phyloP scores from a whole-genome alignment of 192 early-diverging fungal genomes.

The Jimgerdemannia lactiflua region DNA sequence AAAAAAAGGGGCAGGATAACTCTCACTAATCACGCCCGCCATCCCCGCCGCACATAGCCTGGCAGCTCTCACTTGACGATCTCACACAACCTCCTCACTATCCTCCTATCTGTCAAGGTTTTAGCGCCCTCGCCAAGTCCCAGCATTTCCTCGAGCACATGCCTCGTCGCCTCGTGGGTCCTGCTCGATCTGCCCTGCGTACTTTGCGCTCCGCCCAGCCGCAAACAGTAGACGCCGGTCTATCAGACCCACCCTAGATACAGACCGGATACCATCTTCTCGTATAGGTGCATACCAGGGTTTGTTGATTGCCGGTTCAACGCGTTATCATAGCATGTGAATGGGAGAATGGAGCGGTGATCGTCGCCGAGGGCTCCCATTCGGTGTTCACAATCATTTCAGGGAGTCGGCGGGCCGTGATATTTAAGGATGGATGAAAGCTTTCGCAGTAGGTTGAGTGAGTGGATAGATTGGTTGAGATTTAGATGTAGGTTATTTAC shows the following conservation, averaged over 20 bases:
- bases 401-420: conserved; percentile 32
- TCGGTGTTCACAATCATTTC: conserved; percentile 96
- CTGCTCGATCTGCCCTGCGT: conserved; percentile 66
- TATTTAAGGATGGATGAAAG: conserved; percentile 57
- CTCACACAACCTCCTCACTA: conserved; percentile 78
- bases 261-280: conserved; percentile 94
- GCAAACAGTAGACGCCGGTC: conserved; percentile 77
- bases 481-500: too few relatives aligned
- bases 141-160: conserved; percentile 72
- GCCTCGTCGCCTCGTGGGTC: conserved; percentile 66
- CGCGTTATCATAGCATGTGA: conserved; percentile 79
- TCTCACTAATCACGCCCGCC: conserved; percentile 60
- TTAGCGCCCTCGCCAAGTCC: conserved; percentile 58
- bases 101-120: conserved; percentile 73
- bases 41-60: conserved; percentile 71
- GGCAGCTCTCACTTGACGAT: conserved; percentile 80
- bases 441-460: conserved; percentile 25
- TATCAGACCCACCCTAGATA: conserved; percentile 86
- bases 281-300: conserved; percentile 80
- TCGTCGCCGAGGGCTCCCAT: conserved; percentile 89
- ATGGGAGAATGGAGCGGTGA: conserved; percentile 68
- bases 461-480: too few relatives aligned
- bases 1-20: too few relatives aligned
- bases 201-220: conserved; percentile 57
- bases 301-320: conserved; percentile 80